Conservation (phyloP, 768 basidiomycete genomes). For the Naganishia vaughanmartiniae region DNA sequence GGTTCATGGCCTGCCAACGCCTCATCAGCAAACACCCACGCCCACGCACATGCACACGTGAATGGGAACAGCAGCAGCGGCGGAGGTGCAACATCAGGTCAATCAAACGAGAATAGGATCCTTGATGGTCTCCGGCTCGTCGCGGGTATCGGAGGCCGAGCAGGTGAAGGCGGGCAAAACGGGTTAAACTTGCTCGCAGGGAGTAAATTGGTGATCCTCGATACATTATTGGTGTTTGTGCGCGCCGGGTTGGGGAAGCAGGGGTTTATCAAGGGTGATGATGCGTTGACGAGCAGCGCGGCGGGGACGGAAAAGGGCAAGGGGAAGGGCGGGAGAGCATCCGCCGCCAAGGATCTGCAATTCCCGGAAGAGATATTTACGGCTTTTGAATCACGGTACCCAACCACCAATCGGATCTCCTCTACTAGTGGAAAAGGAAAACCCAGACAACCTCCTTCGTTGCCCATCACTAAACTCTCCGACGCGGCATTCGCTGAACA, state of each 20-base stretch:
- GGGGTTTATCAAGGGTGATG: conserved; percentile 9
- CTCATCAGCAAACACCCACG: conserved; percentile 26
- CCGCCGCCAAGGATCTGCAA: neutral
- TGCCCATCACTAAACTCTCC: neutral
- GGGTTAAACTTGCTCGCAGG: conserved; percentile 34
- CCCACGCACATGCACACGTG: no score
- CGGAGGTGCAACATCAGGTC: neutral
- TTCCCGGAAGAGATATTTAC: conserved; percentile 30
- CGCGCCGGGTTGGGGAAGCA: conserved; percentile 27
- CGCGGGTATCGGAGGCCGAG: conserved; percentile 45
- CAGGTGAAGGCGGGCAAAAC: conserved; percentile 38
- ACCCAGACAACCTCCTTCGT: neutral
- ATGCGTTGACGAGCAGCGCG: neutral
- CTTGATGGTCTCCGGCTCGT: conserved; percentile 49
- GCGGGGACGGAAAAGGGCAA: no score
- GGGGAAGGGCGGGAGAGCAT: neutral
- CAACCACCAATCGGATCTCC: neutral
- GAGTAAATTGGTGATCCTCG: conserved; percentile 44
- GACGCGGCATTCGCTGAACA: conserved; percentile 20
- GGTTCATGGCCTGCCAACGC: conserved; percentile 61
- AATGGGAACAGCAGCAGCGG: no score
- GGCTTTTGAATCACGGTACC: conserved; percentile 9
- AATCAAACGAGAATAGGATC: conserved; percentile 39
- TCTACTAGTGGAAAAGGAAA: conserved; percentile 26
- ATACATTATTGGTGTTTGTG: conserved; percentile 43